These are phyloP conservation scores for Thielaviopsis ethacetica DNA, from an alignment of 2,329 filamentous ascomycete species.

Conservation along the genomic window DNA sequence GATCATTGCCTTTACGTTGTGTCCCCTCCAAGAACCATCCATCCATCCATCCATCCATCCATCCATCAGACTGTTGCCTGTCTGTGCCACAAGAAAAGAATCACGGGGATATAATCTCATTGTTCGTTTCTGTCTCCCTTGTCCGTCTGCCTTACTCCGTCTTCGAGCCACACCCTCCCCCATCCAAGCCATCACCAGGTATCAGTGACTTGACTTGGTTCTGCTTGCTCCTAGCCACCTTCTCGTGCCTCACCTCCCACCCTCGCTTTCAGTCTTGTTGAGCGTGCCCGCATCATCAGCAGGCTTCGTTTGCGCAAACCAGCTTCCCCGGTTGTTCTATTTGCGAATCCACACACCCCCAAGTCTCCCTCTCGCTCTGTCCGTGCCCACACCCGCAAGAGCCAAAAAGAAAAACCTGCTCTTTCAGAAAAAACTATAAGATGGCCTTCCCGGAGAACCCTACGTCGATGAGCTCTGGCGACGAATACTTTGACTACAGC, in stretches of 20 bases:
- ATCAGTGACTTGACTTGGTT: not conserved
- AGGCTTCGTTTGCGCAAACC: too few species aligned
- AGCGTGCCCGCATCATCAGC: not conserved
- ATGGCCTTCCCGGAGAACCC: not conserved
- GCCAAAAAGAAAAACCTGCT: not conserved
- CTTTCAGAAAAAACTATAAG: slow-evolving; percentile 1
- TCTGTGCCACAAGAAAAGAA: not conserved
- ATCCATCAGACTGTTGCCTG: not conserved
- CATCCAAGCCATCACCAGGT: not conserved
- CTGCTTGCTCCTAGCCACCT: not conserved
- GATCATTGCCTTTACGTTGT: not conserved
- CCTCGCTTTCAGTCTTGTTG: not conserved
- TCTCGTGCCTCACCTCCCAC: not conserved
- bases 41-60: too few species aligned
- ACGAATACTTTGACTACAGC: not conserved
- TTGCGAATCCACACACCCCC: not conserved
- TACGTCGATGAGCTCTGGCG: not conserved
- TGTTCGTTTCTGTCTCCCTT: not conserved
- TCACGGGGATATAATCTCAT: not conserved
- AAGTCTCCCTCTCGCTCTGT: not conserved
- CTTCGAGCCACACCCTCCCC: slow-evolving; percentile 4
- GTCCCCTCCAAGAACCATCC: not conserved
- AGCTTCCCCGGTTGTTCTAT: too few species aligned
- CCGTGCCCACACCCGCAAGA: not conserved
- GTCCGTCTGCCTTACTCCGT: not conserved